phyloP scores from a whole-genome alignment of 75 land plant species.

The Cryptomeria japonica region DNA sequence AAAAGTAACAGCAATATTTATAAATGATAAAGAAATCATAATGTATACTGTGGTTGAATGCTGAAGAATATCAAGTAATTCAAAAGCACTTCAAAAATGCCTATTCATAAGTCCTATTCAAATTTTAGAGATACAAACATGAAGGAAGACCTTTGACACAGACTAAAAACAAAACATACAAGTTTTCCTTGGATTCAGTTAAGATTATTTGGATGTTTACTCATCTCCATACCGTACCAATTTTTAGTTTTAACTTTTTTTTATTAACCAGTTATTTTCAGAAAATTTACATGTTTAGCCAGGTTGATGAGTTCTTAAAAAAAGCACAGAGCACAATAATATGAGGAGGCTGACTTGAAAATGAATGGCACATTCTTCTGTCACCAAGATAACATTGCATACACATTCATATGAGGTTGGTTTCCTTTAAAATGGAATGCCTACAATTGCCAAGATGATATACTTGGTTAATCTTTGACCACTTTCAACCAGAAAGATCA shows the following conservation, averaged over 20 bases:
- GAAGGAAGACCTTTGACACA: neutral
- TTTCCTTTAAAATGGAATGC: neutral
- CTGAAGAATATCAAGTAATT: too few species aligned
- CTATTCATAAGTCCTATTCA: neutral
- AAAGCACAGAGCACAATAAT: too few species aligned
- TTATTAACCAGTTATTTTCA: too few species aligned
- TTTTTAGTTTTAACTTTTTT: too few species aligned
- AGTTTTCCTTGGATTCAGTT: neutral
- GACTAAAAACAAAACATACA: neutral
- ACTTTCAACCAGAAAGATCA: neutral
- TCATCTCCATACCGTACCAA: too few species aligned
- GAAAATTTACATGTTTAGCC: too few species aligned
- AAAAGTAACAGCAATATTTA: too few species aligned
- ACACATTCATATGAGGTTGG: neutral
- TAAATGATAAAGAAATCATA: too few species aligned
- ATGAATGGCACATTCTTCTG: neutral
- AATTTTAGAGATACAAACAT: neutral
- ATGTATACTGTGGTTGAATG: too few species aligned
- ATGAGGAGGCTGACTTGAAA: neutral
- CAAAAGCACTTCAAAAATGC: too few species aligned
- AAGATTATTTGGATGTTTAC: too few species aligned
- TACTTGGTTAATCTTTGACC: neutral
- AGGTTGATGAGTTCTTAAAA: too few species aligned
- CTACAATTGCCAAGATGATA: neutral
- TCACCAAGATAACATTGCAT: neutral